Percentiles rank a stretch among this genome's conserved stretches.
Conservation (phyloP, 1,284 basidiomycete genomes). For the Cutaneotrichosporon cutaneum region DNA sequence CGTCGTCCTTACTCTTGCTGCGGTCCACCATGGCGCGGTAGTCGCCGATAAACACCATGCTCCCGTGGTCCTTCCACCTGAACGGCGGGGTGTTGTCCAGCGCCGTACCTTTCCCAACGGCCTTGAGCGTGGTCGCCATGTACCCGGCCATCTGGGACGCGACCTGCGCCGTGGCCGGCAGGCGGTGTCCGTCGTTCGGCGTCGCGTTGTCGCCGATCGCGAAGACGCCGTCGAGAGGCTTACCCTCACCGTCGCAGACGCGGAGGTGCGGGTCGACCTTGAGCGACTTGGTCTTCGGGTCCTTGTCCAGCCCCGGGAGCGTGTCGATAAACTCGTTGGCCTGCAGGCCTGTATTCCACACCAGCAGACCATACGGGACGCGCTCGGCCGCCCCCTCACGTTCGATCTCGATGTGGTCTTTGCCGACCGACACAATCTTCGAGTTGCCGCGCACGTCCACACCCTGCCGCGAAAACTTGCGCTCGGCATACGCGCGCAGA, state of each 20-base stretch:
- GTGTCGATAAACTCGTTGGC: conserved; percentile 72
- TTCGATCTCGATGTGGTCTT: conserved; percentile 53
- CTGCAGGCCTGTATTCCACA: conserved; percentile 81
- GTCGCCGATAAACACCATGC: conserved; percentile 75
- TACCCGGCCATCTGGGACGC: conserved; percentile 78
- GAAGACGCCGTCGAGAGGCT: conserved; percentile 69
- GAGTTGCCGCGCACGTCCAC: conserved; percentile 73
- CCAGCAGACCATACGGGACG: conserved; percentile 74
- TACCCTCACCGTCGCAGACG: conserved; percentile 60
- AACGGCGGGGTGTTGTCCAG: conserved; percentile 57
- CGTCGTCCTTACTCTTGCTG: conserved; percentile 58
- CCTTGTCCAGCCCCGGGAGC: conserved; percentile 63
- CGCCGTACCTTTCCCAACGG: conserved; percentile 57
- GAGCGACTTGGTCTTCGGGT: conserved; percentile 64
- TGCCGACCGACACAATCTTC: conserved; percentile 73
- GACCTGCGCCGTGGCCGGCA: conserved; percentile 85
- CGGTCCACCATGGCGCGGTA: conserved; percentile 74
- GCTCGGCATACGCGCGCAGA: conserved; percentile 62
- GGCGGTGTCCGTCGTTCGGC: conserved; percentile 60
- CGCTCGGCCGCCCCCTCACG: conserved; percentile 36
- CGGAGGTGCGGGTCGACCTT: conserved; percentile 65
- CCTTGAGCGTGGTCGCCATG: conserved; percentile 67
- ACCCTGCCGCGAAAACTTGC: conserved; percentile 72
- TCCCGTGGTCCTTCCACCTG: conserved; percentile 68
- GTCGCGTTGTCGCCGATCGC: conserved; percentile 77